Evolutionary conservation across 2,329 filamentous ascomycete genomes (phyloP).

Genomic region (Akanthomyces uredinophilus): DNA sequence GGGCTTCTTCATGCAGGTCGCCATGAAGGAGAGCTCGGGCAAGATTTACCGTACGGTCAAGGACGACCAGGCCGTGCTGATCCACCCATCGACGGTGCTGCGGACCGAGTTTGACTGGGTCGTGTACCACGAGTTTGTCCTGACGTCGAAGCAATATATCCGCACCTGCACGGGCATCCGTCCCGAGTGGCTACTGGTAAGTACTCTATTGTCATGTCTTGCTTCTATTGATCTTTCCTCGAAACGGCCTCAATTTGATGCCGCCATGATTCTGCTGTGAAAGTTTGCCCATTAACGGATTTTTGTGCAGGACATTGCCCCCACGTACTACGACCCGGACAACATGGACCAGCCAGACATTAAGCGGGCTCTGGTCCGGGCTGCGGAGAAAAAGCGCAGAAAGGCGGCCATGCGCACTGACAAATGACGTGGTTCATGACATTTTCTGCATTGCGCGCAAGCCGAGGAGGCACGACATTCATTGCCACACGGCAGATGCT

Average conservation of each 20-base stretch:
- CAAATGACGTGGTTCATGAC: conserved; percentile 25
- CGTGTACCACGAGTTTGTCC: conserved; percentile 95
- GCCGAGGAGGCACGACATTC: neutral
- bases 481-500: neutral
- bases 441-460: neutral
- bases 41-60: conserved; percentile 96
- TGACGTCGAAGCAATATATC: conserved; percentile 98
- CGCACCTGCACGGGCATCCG: conserved; percentile 87
- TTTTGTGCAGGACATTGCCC: conserved; percentile 72
- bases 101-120: conserved; percentile 92
- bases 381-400: conserved; percentile 55
- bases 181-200: conserved; percentile 88
- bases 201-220: conserved; percentile 25
- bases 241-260: neutral
- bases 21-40: conserved; percentile 81
- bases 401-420: conserved; percentile 52
- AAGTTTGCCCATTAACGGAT: conserved; percentile 44
- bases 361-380: conserved; percentile 58
- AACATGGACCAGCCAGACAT: conserved; percentile 83
- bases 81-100: conserved; percentile 90
- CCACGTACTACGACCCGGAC: conserved; percentile 82
- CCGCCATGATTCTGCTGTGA: conserved; percentile 26
- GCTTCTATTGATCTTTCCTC: neutral
- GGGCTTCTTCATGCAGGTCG: conserved; percentile 99
- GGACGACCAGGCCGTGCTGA: conserved; percentile 87